These are phyloP conservation scores for Lecanicillium sp. DNA, from an alignment of 2,329 filamentous ascomycete genomes.

Conservation along the genomic window DNA sequence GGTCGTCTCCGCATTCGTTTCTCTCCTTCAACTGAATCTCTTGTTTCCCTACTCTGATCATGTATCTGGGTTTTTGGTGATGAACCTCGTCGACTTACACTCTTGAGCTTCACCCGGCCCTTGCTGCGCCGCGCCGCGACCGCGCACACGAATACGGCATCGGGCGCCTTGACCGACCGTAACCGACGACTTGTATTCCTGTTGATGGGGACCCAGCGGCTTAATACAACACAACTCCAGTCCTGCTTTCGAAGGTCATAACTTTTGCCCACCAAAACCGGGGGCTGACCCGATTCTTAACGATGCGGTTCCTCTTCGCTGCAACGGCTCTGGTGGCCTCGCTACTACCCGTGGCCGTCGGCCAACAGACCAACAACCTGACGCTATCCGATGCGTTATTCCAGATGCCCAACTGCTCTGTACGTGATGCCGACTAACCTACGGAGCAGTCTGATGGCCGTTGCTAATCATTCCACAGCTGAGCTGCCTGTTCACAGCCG, in stretches of 20 bases:
- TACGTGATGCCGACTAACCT: neutral
- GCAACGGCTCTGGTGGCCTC: neutral
- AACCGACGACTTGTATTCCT: too few species aligned
- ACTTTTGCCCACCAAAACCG: too few species aligned
- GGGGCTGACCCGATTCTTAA: too few species aligned
- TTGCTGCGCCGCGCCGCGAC: neutral
- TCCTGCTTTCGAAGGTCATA: too few species aligned
- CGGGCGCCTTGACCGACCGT: neutral
- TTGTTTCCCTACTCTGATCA: neutral
- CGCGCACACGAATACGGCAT: too few species aligned
- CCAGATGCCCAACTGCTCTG: slow-evolving; percentile 8
- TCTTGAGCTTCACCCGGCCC: too few species aligned
- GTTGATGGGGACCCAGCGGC: too few species aligned
- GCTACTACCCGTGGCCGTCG: neutral
- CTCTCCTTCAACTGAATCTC: neutral
- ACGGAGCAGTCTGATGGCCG: neutral
- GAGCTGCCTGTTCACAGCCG: slow-evolving; percentile 3
- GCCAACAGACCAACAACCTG: neutral
- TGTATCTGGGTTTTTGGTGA: too few species aligned
- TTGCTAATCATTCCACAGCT: neutral
- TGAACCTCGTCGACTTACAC: neutral
- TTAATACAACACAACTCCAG: too few species aligned
- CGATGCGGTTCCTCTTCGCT: slow-evolving; percentile 1
- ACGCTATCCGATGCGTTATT: neutral
- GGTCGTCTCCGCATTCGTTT: neutral